These are phyloP conservation scores for Ceratorhiza oryzae-sativae DNA, from an alignment of 1,284 basidiomycete genomes.

Conservation along the genomic window DNA sequence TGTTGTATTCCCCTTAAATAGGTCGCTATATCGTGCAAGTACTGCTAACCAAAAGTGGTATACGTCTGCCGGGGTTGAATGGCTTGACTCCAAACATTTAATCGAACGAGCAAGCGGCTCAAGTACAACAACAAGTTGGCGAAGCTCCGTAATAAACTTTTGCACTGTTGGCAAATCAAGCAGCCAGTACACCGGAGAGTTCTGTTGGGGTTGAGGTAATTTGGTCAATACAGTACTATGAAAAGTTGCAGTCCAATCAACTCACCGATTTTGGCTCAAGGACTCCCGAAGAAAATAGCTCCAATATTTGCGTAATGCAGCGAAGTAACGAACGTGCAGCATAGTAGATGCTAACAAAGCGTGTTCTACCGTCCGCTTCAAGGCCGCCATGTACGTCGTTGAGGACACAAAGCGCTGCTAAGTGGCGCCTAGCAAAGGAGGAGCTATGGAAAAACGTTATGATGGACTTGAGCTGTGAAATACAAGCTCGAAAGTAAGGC, in stretches of 20 bases:
- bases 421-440: conserved; percentile 45
- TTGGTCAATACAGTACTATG: conserved; percentile 25
- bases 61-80: background rate
- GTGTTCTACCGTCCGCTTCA: conserved; percentile 49
- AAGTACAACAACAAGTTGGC: background rate
- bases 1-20: conserved; percentile 25
- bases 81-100: background rate
- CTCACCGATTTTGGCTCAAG: conserved; percentile 7
- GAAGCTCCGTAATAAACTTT: conserved; percentile 1
- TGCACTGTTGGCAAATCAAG: background rate
- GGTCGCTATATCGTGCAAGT: conserved; percentile 14
- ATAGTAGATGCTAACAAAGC: conserved; percentile 47
- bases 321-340: conserved; percentile 9
- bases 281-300: conserved; percentile 16
- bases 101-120: conserved; percentile 40
- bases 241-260: conserved; percentile 39
- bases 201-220: background rate
- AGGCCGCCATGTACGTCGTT: conserved; percentile 46
- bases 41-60: conserved; percentile 6
- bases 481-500: conserved; percentile 45
- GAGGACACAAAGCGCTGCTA: conserved; percentile 43
- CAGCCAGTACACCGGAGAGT: background rate
- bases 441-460: conserved; percentile 48
- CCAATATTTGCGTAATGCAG: background rate
- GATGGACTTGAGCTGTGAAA: conserved; percentile 44